Conservation (phyloP, 208 protist genomes). For the Angomonas deanei region DNA sequence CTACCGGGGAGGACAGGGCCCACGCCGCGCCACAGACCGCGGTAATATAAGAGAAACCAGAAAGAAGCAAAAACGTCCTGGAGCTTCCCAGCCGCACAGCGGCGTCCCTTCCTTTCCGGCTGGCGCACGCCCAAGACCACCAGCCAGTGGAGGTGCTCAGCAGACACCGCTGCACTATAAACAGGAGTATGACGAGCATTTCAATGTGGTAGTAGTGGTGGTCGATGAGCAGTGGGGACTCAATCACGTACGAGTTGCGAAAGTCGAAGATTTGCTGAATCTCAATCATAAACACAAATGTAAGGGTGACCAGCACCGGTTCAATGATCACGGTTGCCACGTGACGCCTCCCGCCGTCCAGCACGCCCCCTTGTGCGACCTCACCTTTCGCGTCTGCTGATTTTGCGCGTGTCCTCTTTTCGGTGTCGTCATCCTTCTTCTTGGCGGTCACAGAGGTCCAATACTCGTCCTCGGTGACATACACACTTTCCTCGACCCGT, state of each 20-base stretch:
- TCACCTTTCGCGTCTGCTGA: background rate
- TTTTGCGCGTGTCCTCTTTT: background rate
- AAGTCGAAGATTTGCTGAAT: background rate
- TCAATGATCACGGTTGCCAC: background rate
- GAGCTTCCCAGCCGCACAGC: background rate
- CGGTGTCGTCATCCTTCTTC: background rate
- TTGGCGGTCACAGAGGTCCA: background rate
- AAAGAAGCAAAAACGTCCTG: too few species aligned
- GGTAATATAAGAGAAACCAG: too few species aligned
- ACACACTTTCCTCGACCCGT: background rate
- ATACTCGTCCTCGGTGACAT: background rate
- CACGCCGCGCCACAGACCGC: background rate
- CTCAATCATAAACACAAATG: constrained; percentile 1
- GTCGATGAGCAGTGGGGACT: background rate
- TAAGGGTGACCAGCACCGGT: background rate
- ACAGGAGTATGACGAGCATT: background rate
- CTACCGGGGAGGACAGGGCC: background rate
- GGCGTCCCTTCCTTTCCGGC: too few species aligned
- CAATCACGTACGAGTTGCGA: background rate
- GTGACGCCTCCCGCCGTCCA: background rate
- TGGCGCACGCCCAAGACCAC: too few species aligned
- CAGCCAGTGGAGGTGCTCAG: too few species aligned
- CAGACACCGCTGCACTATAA: background rate
- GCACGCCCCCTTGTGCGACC: background rate
- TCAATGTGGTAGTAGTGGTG: background rate